Percentiles rank a stretch among this genome's conserved stretches.
These are phyloP conservation scores for Aureobasidium subglaciale DNA, from an alignment of 2,329 filamentous ascomycete species.

Conservation along the genomic window DNA sequence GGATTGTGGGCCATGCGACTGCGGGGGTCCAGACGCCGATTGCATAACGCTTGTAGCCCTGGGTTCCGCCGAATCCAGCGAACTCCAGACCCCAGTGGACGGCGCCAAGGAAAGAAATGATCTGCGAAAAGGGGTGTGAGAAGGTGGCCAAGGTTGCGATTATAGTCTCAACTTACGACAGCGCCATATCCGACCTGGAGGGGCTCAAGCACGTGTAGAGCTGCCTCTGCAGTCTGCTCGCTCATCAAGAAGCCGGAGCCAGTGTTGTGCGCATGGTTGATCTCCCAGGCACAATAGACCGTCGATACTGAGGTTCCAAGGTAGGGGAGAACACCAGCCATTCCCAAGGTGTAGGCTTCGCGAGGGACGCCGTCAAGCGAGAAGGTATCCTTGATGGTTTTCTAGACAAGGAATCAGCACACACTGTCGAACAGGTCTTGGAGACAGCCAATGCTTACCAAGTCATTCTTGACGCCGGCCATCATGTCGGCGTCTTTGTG, in stretches of 20 bases:
- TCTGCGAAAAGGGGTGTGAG: conserved; percentile 39
- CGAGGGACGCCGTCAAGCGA: conserved; percentile 38
- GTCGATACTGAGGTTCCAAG: conserved; percentile 76
- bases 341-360: conserved; percentile 43
- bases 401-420: conserved; percentile 26
- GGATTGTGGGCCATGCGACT: conserved; percentile 81
- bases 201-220: conserved; percentile 72
- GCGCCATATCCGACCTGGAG: conserved; percentile 88
- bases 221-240: conserved; percentile 62
- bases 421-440: not conserved
- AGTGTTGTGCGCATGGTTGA: conserved; percentile 58
- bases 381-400: conserved; percentile 44
- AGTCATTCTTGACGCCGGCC: conserved; percentile 35
- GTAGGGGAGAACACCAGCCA: conserved; percentile 55
- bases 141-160: not conserved
- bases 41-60: conserved; percentile 74
- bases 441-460: conserved; percentile 21
- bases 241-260: conserved; percentile 60
- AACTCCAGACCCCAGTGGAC: conserved; percentile 92
- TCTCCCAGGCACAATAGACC: conserved; percentile 73
- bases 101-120: conserved; percentile 88
- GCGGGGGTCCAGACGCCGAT: conserved; percentile 73
- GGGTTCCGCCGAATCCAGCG: conserved; percentile 58
- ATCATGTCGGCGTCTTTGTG: conserved; percentile 38
- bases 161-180: conserved; percentile 48